These are phyloP conservation scores for Exophiala oligosperma DNA, from an alignment of 2,329 filamentous ascomycete genomes.

Conservation along the genomic window DNA sequence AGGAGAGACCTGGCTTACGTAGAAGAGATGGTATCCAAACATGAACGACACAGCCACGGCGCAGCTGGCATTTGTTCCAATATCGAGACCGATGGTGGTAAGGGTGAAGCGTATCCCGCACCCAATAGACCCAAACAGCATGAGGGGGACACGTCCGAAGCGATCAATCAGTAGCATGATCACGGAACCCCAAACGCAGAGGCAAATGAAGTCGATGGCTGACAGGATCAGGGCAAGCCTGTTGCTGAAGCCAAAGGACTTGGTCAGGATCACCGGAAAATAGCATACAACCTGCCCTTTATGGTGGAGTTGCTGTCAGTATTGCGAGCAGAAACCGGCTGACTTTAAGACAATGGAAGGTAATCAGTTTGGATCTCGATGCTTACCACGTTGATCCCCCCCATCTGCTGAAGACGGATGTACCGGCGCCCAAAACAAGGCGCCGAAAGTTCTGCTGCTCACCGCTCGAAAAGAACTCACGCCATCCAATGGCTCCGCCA, in stretches of 20 bases:
- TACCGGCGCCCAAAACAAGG: conserved; percentile 42
- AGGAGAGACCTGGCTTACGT: conserved; percentile 36
- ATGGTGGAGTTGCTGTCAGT: conserved; percentile 42
- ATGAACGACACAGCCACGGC: conserved; percentile 37
- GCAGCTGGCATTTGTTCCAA: background rate
- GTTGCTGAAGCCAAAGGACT: conserved; percentile 7
- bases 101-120: conserved; percentile 32
- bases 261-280: conserved; percentile 2
- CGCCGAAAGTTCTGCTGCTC: conserved; percentile 43
- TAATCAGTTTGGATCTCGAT: conserved; percentile 47
- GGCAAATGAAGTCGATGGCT: conserved; percentile 1
- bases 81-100: conserved; percentile 38
- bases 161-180: conserved; percentile 49
- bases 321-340: conserved; percentile 8
- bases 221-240: conserved; percentile 2
- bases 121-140: conserved; percentile 12
- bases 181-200: conserved; percentile 4
- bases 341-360: conserved; percentile 37
- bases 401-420: conserved; percentile 49
- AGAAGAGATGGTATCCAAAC: conserved; percentile 3
- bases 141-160: conserved; percentile 42
- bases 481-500: background rate
- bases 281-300: conserved; percentile 1
- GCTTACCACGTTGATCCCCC: conserved; percentile 53
- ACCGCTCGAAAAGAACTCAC: conserved; percentile 29